Base-by-base conservation (phyloP, 2,329 filamentous ascomycete genomes). In the Diplodia intermedia region DNA sequence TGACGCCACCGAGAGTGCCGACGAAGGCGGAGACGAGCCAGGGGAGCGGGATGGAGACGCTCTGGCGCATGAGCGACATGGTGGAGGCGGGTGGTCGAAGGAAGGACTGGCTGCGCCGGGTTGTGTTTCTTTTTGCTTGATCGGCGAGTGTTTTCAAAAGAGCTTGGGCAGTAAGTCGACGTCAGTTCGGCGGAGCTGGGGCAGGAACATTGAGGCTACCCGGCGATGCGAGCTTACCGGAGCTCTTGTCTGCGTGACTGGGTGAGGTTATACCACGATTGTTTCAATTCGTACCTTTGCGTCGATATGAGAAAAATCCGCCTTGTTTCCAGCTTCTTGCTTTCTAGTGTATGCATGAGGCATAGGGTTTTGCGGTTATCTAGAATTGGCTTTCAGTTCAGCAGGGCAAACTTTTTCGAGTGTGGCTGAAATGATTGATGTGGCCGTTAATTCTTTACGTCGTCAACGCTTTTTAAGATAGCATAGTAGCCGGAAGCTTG, bases 1-100 rank as follows among this genome's bases (percentile, higher is more conserved):
- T 49, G 12, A 67, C 49, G 47, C 66, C 66, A 56, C 55, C 49
- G 56, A 67, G 66, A 8, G 56, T 52, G 23, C 66, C 66, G 18
- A 62, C 50, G 26, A 57, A 56, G 36, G 36, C 55, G 47, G 55
- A 52, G 29, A 67, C 53, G 11, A 67, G 65, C 66, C 66, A 67
- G 4, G 49, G 36, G 23, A 61, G 15, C 7, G 65, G 65, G n/a
- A 67, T 50, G 15, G 65, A 18, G 26, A 67, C 38, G 43, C 14
- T 67, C 18, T 57, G 53, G 14, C 55, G 47, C 29, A 54, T 23
- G 54, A 52, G 31, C 8, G 53, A 49, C 65, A 67, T 67, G 29
- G 31, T 43, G 29, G 43, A 47, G 29, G 65, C 9, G 38, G 26
- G 36, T 18, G 20, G 56, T 54, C 9, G 11, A 6, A 8, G 18